Conservation (phyloP, 169 alveolate genomes). For the Cryptosporidium bovis region DNA sequence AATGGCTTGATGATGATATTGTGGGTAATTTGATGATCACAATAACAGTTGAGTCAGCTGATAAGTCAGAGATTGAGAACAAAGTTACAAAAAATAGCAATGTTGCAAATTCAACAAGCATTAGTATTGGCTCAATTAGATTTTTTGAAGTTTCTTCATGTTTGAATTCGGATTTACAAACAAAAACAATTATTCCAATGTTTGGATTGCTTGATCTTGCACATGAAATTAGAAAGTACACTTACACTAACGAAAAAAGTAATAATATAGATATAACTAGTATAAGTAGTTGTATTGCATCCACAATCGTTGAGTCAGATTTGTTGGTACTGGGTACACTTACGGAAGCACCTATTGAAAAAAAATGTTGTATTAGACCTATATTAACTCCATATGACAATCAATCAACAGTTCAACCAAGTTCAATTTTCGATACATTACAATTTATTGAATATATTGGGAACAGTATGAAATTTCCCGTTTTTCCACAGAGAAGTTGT, state of each 20-base stretch:
- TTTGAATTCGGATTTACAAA: neutral
- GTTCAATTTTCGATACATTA: slow-evolving; percentile 61
- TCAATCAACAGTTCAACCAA: slow-evolving; percentile 55
- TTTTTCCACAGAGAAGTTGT: slow-evolving; percentile 64
- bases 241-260: slow-evolving; percentile 65
- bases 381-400: slow-evolving; percentile 46
- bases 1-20: slow-evolving; percentile 44
- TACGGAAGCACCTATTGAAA: slow-evolving; percentile 35
- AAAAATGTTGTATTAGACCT: slow-evolving; percentile 68
- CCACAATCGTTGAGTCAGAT: slow-evolving; percentile 25
- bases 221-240: slow-evolving; percentile 38
- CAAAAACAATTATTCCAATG: slow-evolving; percentile 28
- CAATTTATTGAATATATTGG: slow-evolving; percentile 58
- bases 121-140: slow-evolving; percentile 27
- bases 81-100: slow-evolving; percentile 41
- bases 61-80: slow-evolving; percentile 41
- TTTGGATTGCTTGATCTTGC: slow-evolving; percentile 66
- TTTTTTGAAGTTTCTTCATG: slow-evolving; percentile 70
- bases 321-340: slow-evolving; percentile 39
- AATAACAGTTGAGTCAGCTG: slow-evolving; percentile 68
- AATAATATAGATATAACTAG: slow-evolving; percentile 45
- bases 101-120: slow-evolving; percentile 9
- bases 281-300: slow-evolving; percentile 57
- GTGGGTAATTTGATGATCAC: slow-evolving; percentile 43
- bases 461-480: slow-evolving; percentile 65